phyloP scores from a whole-genome alignment of 371 early-diverging fungal genomes.

The Mucor sp. region DNA sequence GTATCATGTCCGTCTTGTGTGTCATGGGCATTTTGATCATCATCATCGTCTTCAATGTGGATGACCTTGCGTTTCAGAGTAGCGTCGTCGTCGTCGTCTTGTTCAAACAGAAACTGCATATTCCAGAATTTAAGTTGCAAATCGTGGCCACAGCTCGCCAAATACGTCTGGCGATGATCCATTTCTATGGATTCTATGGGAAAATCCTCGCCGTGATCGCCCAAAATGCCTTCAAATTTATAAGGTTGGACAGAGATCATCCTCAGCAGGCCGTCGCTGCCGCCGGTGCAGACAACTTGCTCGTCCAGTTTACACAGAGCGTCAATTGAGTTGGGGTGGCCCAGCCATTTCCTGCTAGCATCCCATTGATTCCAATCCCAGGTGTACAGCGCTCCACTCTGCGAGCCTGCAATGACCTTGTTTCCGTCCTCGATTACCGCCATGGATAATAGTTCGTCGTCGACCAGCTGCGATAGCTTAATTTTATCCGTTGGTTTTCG shows the following conservation, averaged over 20 bases:
- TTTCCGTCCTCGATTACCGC: conserved; percentile 71
- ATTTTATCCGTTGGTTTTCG: conserved; percentile 67
- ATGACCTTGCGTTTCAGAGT: background rate
- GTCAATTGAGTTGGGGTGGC: conserved; percentile 89
- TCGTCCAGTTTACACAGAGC: conserved; percentile 80
- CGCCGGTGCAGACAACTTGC: conserved; percentile 79
- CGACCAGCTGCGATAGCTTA: conserved; percentile 77
- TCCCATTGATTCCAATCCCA: conserved; percentile 83
- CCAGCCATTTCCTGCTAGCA: conserved; percentile 65
- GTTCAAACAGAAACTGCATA: conserved; percentile 52
- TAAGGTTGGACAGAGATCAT: conserved; percentile 2
- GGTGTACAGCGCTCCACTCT: conserved; percentile 77
- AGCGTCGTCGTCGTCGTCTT: background rate
- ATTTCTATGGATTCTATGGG: conserved; percentile 80
- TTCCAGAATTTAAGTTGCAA: conserved; percentile 84
- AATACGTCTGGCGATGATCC: conserved; percentile 58
- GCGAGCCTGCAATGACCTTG: conserved; percentile 84
- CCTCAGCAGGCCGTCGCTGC: conserved; percentile 72
- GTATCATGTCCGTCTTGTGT: background rate
- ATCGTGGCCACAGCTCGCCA: conserved; percentile 87
- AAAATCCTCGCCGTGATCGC: conserved; percentile 80
- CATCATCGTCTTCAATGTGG: background rate
- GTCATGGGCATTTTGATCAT: background rate
- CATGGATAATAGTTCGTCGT: conserved; percentile 87
- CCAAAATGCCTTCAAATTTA: conserved; percentile 76